Base-by-base conservation (phyloP, 2,329 filamentous ascomycete species). In the Aspergillus novoparasiticus region DNA sequence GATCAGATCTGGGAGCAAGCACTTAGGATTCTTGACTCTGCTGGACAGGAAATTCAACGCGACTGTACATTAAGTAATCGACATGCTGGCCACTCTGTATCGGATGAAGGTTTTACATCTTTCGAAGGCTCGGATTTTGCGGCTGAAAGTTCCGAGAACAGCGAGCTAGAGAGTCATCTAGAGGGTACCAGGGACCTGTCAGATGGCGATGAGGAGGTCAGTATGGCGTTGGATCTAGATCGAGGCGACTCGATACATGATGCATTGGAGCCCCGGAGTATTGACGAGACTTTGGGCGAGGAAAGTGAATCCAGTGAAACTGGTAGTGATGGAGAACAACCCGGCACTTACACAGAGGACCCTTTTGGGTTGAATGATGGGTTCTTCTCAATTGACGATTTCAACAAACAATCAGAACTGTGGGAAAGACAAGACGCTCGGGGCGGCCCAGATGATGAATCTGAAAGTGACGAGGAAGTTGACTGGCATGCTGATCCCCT, bases 351-450 rank as follows among this genome's bases (percentile, higher is more conserved):
- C 64, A 81, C 88, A 10, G 84, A 89, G 69, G 93, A 98, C 72
- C 88, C 89, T 4, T 85, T 95, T 73, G 93, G 93, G 8, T 86
- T 99, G 36, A 98, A 99, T 73, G 95, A 99, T 74, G 94, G 93
- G 6, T 99, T 99, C 81, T 99, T 99, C 81, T 96, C 93, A 19
- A 94, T 99, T 71, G 94, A 98, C 72, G 89, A 96, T 64, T 99
- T 99, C 85, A 99, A 99, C 83, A 92, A 90, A 75, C 92, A 96
- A 75, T 92, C 93, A 2, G 92, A 96, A 72, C 90, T 90, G 74
- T 88, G 97, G 56, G 95, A 99, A 78, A 88, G 92, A 67, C 90
- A 93, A 76, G 94, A 98, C 76, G 86, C 87, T 32, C 85, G 86
- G 66, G 93, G 90, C 32, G 92, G 94, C 68, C 87, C 87, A 43